These are phyloP conservation scores for Theileria luwenshuni DNA, from an alignment of 169 alveolate species.

Conservation along the genomic window DNA sequence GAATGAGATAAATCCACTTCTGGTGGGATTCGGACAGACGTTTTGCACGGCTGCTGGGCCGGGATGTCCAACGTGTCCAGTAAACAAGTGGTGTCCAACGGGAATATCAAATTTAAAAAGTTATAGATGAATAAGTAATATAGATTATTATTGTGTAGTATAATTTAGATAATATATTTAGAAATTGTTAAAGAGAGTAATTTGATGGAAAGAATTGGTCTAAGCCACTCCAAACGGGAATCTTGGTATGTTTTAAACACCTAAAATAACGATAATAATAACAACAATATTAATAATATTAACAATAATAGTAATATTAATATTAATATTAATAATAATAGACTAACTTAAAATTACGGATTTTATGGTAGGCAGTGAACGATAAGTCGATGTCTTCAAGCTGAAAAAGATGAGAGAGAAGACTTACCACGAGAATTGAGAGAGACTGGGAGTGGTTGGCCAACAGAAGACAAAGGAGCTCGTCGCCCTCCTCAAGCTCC, in stretches of 20 bases:
- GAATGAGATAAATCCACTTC: constrained; percentile 86
- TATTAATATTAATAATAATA: neutral
- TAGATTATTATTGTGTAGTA: neutral
- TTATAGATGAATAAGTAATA: constrained; percentile 4
- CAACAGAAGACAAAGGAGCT: constrained; percentile 1
- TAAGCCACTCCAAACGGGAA: constrained; percentile 25
- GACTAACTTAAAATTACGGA: constrained; percentile 13
- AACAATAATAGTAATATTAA: neutral
- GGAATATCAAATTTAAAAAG: constrained; percentile 49
- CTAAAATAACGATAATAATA: constrained; percentile 5
- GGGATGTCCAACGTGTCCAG: constrained; percentile 68
- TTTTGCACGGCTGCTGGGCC: constrained; percentile 85
- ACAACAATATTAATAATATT: neutral
- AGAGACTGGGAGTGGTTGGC: constrained; percentile 15
- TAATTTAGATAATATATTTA: neutral
- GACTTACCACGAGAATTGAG: constrained; percentile 13
- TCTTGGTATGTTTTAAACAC: constrained; percentile 11
- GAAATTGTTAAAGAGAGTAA: neutral
- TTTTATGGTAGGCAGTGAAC: constrained; percentile 14
- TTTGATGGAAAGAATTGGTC: constrained; percentile 23
- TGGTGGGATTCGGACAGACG: constrained; percentile 96
- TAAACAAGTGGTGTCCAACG: constrained; percentile 67
- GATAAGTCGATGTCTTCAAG: constrained; percentile 39
- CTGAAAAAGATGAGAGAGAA: constrained; percentile 1
- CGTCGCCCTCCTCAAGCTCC: constrained; percentile 28